phyloP scores from a whole-genome alignment of 345 rosid genomes.

The Carallia pectinifolia region DNA sequence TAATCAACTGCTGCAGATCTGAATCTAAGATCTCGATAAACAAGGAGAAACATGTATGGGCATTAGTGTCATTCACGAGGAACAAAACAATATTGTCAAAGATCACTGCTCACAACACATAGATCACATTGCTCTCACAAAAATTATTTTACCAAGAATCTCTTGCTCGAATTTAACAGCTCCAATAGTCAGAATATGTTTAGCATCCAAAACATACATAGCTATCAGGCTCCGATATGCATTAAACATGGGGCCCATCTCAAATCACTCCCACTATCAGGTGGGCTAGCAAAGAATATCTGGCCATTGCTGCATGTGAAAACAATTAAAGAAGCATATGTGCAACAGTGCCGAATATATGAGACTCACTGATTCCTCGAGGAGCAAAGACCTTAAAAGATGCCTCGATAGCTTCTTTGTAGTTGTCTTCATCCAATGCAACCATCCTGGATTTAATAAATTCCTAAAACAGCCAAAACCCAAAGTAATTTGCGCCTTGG shows the following conservation, averaged over 20 bases:
- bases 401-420: conserved; percentile 87
- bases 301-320: no score
- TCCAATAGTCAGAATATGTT: no score
- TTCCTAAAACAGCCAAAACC: conserved; percentile 50
- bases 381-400: conserved; percentile 90
- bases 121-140: neutral
- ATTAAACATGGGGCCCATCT: no score
- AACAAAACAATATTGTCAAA: neutral
- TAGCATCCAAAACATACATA: no score
- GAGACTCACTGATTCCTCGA: conserved; percentile 71
- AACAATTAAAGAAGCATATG: no score
- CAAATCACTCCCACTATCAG: no score
- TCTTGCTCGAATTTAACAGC: no score
- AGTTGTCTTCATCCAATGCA: conserved; percentile 82
- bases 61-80: conserved; percentile 9
- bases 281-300: no score
- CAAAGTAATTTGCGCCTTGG: conserved; percentile 21
- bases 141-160: no score
- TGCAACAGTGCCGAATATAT: neutral
- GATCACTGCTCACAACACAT: neutral
- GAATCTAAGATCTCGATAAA: conserved; percentile 42
- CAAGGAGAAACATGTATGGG: neutral
- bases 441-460: conserved; percentile 71
- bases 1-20: conserved; percentile 55
- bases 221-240: no score